These are phyloP conservation scores for Candida labiduridarum DNA, from an alignment of 1,139 yeast genomes.

Conservation along the genomic window DNA sequence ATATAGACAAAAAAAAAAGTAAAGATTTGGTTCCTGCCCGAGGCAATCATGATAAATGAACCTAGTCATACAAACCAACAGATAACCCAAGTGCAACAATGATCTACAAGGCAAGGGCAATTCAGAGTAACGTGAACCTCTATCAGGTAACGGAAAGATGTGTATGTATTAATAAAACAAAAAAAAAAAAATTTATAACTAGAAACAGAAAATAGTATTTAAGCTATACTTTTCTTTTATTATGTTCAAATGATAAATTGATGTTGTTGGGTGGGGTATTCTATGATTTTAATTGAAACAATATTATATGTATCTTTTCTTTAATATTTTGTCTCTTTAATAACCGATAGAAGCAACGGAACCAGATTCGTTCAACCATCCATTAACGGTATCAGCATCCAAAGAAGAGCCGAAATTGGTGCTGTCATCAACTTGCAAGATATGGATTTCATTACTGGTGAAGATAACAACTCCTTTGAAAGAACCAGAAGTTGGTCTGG, in stretches of 20 bases:
- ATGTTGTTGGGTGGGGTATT: neutral
- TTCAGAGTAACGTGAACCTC: too few species aligned
- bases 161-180: slow-evolving; percentile 4
- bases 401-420: slow-evolving; percentile 53
- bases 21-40: neutral
- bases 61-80: too few species aligned
- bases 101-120: too few species aligned
- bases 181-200: neutral
- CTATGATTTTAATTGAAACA: neutral
- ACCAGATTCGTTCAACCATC: slow-evolving; percentile 58
- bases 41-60: too few species aligned
- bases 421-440: slow-evolving; percentile 58
- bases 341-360: slow-evolving; percentile 32
- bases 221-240: neutral
- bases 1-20: neutral
- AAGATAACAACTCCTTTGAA: slow-evolving; percentile 92
- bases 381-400: slow-evolving; percentile 51
- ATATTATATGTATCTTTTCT: neutral
- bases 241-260: neutral
- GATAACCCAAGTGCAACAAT: too few species aligned
- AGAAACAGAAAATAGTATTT: too few species aligned
- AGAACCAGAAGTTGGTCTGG: slow-evolving; percentile 75
- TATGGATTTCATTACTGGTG: slow-evolving; percentile 53
- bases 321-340: slow-evolving; percentile 9
- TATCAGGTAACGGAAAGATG: neutral